Conservation (phyloP, 768 basidiomycete genomes). For the Trametes elegans region DNA sequence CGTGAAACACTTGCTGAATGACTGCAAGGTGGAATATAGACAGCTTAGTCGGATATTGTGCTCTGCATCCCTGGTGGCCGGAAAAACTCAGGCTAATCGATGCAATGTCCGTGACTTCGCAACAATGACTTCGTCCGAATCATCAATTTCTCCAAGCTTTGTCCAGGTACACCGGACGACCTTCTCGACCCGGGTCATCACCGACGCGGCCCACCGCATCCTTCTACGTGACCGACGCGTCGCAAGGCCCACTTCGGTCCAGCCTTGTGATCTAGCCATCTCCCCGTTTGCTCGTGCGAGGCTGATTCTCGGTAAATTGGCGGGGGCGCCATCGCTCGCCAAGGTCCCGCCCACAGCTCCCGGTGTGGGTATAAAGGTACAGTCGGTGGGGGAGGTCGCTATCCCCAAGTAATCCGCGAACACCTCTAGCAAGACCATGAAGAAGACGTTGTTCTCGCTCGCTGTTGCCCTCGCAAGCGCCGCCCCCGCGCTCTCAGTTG, state of each 20-base stretch:
- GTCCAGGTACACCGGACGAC: neutral
- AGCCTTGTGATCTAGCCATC: neutral
- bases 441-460: slow-evolving; percentile 23
- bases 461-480: slow-evolving; percentile 25
- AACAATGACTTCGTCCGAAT: neutral
- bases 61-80: neutral
- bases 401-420: neutral
- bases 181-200: neutral
- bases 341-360: neutral
- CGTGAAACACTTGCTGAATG: too few species aligned
- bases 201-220: neutral
- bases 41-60: neutral
- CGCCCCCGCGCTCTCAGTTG: slow-evolving; percentile 28
- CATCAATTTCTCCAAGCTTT: neutral
- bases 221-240: neutral
- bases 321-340: neutral
- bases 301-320: slow-evolving; percentile 15
- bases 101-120: neutral
- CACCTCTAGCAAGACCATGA: slow-evolving; percentile 19
- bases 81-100: slow-evolving; percentile 7
- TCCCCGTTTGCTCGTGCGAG: neutral
- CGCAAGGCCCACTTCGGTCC: too few species aligned
- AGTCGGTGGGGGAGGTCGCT: too few species aligned
- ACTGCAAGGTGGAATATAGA: too few species aligned
- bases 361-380: neutral